Conservation (phyloP, 2,329 filamentous ascomycete genomes). For the Graphium sp. region DNA sequence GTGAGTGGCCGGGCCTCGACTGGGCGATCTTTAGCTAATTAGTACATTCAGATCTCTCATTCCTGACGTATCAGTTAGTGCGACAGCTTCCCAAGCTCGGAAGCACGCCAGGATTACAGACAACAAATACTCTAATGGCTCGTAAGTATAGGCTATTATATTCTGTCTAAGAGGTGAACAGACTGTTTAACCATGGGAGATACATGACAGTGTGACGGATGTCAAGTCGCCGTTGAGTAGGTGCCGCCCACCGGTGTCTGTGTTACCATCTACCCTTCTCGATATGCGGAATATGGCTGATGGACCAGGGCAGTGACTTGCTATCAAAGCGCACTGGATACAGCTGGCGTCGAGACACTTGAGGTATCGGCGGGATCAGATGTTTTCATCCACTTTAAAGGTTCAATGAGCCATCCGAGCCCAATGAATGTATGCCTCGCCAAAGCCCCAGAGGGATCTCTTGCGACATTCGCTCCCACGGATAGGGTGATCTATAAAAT, state of each 20-base stretch:
- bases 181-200: conserved; percentile 13
- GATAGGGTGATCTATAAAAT: conserved; percentile 23
- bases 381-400: conserved; percentile 15
- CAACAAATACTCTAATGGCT: too few relatives aligned
- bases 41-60: not conserved
- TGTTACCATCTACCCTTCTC: not conserved
- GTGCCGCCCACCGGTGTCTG: conserved; percentile 27
- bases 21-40: not conserved
- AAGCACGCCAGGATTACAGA: conserved; percentile 26
- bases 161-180: not conserved
- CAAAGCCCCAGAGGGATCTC: conserved; percentile 14
- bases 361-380: conserved; percentile 10
- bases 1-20: conserved; percentile 11
- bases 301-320: conserved; percentile 11
- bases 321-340: conserved; percentile 24
- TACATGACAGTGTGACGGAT: conserved; percentile 28
- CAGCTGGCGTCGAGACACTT: conserved; percentile 23
- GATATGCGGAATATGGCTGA: not conserved
- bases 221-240: too few relatives aligned
- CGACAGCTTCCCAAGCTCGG: conserved; percentile 30
- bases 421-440: conserved; percentile 18
- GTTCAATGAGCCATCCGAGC: conserved; percentile 22
- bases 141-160: conserved; percentile 1
- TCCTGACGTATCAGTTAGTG: conserved; percentile 3
- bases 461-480: conserved; percentile 17